A percentile compares a stretch with the other conserved stretches of the same genome.
These are phyloP conservation scores for Myriangium duriaei DNA, from an alignment of 2,329 filamentous ascomycete species.

Conservation along the genomic window DNA sequence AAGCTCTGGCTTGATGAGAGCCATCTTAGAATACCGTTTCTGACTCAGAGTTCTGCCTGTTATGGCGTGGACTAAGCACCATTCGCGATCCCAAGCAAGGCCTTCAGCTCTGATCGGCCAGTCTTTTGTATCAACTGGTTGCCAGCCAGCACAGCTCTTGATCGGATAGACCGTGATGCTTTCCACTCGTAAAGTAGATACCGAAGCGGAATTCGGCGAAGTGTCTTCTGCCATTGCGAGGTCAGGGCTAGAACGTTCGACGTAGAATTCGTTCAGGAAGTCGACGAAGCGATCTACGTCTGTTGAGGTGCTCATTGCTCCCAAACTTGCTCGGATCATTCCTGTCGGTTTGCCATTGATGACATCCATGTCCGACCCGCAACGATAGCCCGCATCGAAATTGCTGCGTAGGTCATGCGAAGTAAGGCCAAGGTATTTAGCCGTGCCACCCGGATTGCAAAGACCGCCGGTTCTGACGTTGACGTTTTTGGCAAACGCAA, in stretches of 20 bases:
- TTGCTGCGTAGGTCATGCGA: constrained; percentile 76
- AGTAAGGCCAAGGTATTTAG: constrained; percentile 56
- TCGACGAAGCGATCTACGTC: constrained; percentile 61
- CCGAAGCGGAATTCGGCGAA: not conserved
- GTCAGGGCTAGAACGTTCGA: constrained; percentile 12
- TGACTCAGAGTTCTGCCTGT: constrained; percentile 77
- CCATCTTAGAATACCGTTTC: constrained; percentile 81
- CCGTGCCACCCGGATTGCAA: constrained; percentile 83
- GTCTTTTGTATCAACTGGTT: constrained; percentile 45
- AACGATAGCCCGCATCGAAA: constrained; percentile 73
- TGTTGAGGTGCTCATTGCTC: constrained; percentile 70
- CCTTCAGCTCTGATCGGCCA: constrained; percentile 79
- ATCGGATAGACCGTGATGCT: constrained; percentile 65
- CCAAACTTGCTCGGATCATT: constrained; percentile 72
- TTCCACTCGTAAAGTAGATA: constrained; percentile 29
- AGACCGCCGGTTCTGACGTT: constrained; percentile 79
- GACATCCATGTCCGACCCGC: constrained; percentile 70
- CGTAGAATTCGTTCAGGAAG: constrained; percentile 24
- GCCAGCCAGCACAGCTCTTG: constrained; percentile 80
- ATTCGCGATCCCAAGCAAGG: constrained; percentile 88
- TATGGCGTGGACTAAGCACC: constrained; percentile 82
- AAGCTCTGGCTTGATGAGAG: constrained; percentile 61
- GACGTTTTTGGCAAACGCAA: constrained; percentile 65
- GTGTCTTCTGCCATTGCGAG: too few relatives aligned
- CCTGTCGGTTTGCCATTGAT: constrained; percentile 79